phyloP scores from a whole-genome alignment of 176 grass and related monocot genomes.

The Elaeis guineensis region DNA sequence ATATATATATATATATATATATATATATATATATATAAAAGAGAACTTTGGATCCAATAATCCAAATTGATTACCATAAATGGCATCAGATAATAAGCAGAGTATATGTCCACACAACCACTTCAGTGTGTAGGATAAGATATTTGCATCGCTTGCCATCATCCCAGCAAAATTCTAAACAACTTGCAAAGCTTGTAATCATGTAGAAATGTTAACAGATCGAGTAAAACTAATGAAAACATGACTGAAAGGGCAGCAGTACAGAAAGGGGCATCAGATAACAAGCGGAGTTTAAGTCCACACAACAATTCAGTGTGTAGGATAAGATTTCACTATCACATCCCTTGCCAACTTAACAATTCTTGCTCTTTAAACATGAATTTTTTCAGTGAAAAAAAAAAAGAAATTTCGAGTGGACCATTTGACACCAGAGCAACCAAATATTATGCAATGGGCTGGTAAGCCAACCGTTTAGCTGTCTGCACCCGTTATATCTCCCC shows the following conservation, averaged over 20 bases:
- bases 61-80: not conserved
- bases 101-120: conserved; percentile 32
- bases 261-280: conserved; percentile 30
- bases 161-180: not conserved
- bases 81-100: conserved; percentile 32
- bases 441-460: conserved; percentile 60
- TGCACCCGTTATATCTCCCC: conserved; percentile 36
- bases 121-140: conserved; percentile 34
- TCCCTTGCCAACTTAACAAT: conserved; percentile 23
- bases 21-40: too few species aligned
- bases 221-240: too few species aligned
- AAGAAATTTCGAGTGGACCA: conserved; percentile 48
- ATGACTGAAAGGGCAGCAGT: too few species aligned
- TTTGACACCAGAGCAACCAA: conserved; percentile 86
- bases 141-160: conserved; percentile 30
- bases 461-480: conserved; percentile 55
- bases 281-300: conserved; percentile 48
- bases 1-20: too few species aligned
- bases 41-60: too few species aligned
- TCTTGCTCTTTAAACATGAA: not conserved
- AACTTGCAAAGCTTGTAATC: too few species aligned
- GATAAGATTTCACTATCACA: conserved; percentile 19
- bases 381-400: not conserved
- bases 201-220: too few species aligned
- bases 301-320: conserved; percentile 38